A percentile compares a stretch with the other conserved stretches of the same genome.
Conservation (phyloP, 148 eudicot genomes). For the Dianthus caryophyllus region DNA sequence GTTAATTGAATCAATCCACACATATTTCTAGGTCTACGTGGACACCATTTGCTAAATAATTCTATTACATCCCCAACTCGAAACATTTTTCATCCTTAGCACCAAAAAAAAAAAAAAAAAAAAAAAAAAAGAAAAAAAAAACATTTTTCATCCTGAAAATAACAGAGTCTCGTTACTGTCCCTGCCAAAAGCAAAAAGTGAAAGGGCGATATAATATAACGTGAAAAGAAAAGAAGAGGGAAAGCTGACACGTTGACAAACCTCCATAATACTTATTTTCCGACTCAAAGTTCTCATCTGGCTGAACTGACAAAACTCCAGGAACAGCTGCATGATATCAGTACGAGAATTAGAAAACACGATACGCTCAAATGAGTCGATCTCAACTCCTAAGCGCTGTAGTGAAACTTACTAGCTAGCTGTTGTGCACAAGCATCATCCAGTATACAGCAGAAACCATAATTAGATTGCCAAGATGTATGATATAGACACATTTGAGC, state of each 20-base stretch:
- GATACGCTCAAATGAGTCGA: conserved; percentile 1
- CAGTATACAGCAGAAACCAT: conserved; percentile 80
- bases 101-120: too few relatives aligned
- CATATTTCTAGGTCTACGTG: too few relatives aligned
- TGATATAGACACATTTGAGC: conserved; percentile 91
- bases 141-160: too few relatives aligned
- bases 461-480: conserved; percentile 56
- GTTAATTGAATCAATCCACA: too few relatives aligned
- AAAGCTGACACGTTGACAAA: conserved; percentile 22
- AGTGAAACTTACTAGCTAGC: conserved; percentile 45
- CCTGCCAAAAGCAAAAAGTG: not conserved
- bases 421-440: conserved; percentile 65
- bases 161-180: too few relatives aligned
- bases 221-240: not conserved
- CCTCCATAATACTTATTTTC: conserved; percentile 67
- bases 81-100: too few relatives aligned
- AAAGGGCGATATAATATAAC: not conserved
- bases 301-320: conserved; percentile 60
- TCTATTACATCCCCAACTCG: too few relatives aligned
- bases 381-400: not conserved
- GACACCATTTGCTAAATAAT: too few relatives aligned
- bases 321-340: conserved; percentile 54
- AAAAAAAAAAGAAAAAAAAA: too few relatives aligned
- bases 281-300: conserved; percentile 58
- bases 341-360: not conserved